phyloP scores from a whole-genome alignment of 2,329 filamentous ascomycete species.

The Trichoderma atrobrunneum region DNA sequence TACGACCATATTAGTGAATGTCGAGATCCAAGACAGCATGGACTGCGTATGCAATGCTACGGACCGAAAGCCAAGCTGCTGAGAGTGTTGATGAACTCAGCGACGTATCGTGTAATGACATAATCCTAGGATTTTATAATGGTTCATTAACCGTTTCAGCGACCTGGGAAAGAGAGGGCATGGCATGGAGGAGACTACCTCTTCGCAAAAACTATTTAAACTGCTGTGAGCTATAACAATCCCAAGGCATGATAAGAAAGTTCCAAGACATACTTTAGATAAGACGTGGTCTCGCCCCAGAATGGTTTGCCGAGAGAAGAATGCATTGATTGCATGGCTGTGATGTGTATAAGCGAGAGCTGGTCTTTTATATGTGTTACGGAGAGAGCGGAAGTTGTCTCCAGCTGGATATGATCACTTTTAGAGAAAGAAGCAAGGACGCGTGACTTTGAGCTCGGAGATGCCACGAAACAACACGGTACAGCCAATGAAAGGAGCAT shows the following conservation, averaged over 20 bases:
- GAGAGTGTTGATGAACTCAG: conserved; percentile 45
- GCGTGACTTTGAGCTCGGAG: neutral
- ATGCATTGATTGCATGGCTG: neutral
- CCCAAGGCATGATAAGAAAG: neutral
- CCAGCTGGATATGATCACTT: neutral
- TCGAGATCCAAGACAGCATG: neutral
- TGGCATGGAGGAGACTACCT: neutral
- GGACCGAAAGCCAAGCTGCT: conserved; percentile 39
- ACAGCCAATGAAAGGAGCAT: neutral
- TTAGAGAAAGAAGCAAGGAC: neutral
- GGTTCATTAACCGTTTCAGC: neutral
- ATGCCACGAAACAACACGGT: neutral
- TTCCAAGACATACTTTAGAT: neutral
- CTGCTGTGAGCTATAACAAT: neutral
- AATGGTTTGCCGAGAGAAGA: neutral
- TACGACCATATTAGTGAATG: neutral
- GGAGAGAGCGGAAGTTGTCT: neutral
- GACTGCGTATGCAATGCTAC: neutral
- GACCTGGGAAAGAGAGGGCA: neutral
- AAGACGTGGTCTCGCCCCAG: neutral
- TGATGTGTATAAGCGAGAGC: neutral
- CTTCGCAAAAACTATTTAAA: neutral
- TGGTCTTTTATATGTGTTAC: neutral
- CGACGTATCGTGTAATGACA: conserved; percentile 41
- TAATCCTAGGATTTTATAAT: conserved; percentile 31